A percentile compares a stretch with the other conserved stretches of the same genome.
Evolutionary conservation across 2,329 filamentous ascomycete species (phyloP).

Genomic region (Aspergillus neoniger): DNA sequence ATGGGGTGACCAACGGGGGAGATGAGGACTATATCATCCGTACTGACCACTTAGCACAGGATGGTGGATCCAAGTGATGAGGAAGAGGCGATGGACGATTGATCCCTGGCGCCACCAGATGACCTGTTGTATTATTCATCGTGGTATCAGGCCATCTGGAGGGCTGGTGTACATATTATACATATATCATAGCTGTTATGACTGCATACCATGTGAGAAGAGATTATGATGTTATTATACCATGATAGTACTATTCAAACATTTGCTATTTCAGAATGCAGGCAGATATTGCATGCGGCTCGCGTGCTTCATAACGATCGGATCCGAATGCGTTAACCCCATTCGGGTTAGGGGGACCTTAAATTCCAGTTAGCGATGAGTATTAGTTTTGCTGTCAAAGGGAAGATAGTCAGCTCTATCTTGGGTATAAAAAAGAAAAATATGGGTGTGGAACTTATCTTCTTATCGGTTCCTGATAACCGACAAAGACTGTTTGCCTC

Average conservation of each 20-base stretch:
- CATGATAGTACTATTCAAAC: too few relatives aligned
- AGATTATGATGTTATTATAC: neutral
- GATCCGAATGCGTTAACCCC: too few relatives aligned
- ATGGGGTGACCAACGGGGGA: slow-evolving; percentile 29
- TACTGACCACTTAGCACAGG: slow-evolving; percentile 37
- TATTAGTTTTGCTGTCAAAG: too few relatives aligned
- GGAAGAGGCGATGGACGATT: too few relatives aligned
- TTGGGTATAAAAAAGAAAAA: too few relatives aligned
- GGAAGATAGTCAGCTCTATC: too few relatives aligned
- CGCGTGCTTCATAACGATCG: too few relatives aligned
- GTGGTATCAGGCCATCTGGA: neutral
- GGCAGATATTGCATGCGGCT: too few relatives aligned
- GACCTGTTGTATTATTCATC: neutral
- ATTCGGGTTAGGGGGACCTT: too few relatives aligned
- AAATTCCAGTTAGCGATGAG: too few relatives aligned
- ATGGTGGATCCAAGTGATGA: slow-evolving; percentile 13
- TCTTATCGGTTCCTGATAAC: neutral
- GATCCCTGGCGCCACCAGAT: neutral
- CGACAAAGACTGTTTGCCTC: neutral
- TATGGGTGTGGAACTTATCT: neutral
- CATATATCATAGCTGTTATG: neutral
- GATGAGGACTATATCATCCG: slow-evolving; percentile 43
- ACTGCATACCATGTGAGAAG: neutral
- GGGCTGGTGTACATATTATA: slow-evolving; percentile 2
- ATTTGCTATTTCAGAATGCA: too few relatives aligned